Base-by-base conservation (phyloP, 2,329 filamentous ascomycete species). In the Aspergillus sp. region DNA sequence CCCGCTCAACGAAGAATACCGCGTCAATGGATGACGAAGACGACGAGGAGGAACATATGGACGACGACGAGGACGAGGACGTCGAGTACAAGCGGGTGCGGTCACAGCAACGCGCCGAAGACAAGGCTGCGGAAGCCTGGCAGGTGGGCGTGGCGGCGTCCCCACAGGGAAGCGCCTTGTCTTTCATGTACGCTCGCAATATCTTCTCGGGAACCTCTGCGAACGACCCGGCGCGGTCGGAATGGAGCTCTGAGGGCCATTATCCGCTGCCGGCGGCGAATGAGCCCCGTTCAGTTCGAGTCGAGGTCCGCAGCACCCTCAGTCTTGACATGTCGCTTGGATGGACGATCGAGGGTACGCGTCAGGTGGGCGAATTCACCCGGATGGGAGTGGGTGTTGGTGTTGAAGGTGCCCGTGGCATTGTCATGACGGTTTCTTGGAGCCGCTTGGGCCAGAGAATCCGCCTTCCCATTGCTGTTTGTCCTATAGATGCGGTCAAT, bases 161-260 rank as follows among this genome's bases (percentile, higher is more conserved):
- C 10, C 71, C 72, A 0, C 45, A 45, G 3, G 59, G 56, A 14
- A 64, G 60, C 3, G 62, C 59, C 5, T n/a, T 76, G 29, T 58
- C 64, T 2, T 47, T 73, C 23, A 67, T 52, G 23, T 75, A 76
- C 54, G 64, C 63, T 4, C 63, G 71, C 9, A 73, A 70, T 36
- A 36, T 76, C 16, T 76, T 76, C 44, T 68, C 66, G 2, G 66
- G 70, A 5, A 66, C 62, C 23, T 51, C 68, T 4, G 58, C 64
- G 3, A 64, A 68, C 43, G 63, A 72, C 11, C 60, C 60, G 14
- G 55, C 64, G 5, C 69, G 62, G 36, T 71, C 71, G 3, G 71
- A 74, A 59, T 76, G 72, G 73, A 75, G 64, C 47, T 64, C 68
- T 5, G 72, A 74, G 41, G 72, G 71, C 4, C 68, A 75, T 53